Base-by-base conservation (phyloP, 2,329 filamentous ascomycete species). In the Fusarium sp. region DNA sequence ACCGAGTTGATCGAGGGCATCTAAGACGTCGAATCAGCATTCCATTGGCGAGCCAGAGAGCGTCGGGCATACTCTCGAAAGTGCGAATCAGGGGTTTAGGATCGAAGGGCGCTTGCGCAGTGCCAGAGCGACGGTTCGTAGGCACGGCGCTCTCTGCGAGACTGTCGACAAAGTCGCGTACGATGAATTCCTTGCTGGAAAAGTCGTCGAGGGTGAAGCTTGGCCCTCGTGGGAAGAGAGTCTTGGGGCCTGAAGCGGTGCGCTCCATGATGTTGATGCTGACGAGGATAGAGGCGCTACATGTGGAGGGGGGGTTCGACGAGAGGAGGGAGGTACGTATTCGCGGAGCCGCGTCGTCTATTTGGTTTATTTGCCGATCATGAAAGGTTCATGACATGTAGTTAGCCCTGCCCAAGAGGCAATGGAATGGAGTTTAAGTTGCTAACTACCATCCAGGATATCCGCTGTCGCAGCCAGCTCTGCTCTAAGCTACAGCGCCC, bases 81-180 rank as follows among this genome's bases (percentile, higher is more conserved):
- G 92, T 93, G 58, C 95, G 89, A 71, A 99, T 99, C 69, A 99
- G 82, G 29, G 95, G 96, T 78, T 99, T 99, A 0, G 95, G 93
- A 72, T 99, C 95, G 79, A 99, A 99, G 5, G 83, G 79, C 61
- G 84, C 83, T 73, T 81, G 83, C 60, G 80, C 81, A 64, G 85
- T 83, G 7, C 86, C 88, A 12, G 93, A 97, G 58, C 91, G 90
- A 50, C 95, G 91, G 72, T 89, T 91, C 22, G 84, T 82, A n/a
- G 91, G 89, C 32, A 92, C 85, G 22, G 92, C 91, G 68, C 84
- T 91, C 64, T 98, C 93, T 46, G 94, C 95, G 55, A 99, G 88
- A 47, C 89, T 87, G 75, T 99, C 96, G 70, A 99, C 89, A 75
- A 99, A 99, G 79, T 99, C 95, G 73, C 96, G 93, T 67, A 98